phyloP scores from a whole-genome alignment of 257 asterid species.

The Linderniella brevidens region DNA sequence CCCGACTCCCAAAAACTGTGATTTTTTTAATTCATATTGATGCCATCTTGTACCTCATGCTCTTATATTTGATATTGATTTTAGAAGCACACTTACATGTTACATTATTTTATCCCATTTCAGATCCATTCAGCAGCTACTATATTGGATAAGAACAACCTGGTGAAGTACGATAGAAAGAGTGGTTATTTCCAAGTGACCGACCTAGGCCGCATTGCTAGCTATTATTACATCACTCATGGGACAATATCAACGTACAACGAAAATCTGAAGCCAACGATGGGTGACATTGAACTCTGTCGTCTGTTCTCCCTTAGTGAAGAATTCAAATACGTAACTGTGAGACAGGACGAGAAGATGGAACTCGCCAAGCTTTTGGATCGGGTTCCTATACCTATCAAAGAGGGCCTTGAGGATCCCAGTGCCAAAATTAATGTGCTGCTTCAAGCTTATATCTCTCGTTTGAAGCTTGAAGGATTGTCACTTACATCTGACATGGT shows the following conservation, averaged over 20 bases:
- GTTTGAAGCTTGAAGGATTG: conserved; percentile 50
- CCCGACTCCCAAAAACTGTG: no score
- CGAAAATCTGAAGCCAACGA: conserved; percentile 48
- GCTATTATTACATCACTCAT: conserved; percentile 39
- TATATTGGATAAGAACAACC: conserved; percentile 37
- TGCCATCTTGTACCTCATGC: no score
- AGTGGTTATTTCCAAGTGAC: conserved; percentile 57
- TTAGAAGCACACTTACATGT: no score
- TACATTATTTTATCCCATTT: conserved; percentile 1
- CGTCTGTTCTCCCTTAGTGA: conserved; percentile 50
- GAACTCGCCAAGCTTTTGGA: conserved; percentile 48
- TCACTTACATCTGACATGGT: conserved; percentile 53
- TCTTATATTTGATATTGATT: no score
- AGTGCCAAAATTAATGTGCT: conserved; percentile 48
- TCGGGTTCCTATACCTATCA: conserved; percentile 43
- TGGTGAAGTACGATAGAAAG: conserved; percentile 42
- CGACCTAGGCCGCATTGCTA: conserved; percentile 52
- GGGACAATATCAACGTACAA: conserved; percentile 43
- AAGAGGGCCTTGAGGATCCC: conserved; percentile 48
- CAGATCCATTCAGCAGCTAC: conserved; percentile 50
- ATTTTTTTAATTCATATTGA: no score
- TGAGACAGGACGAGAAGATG: conserved; percentile 53
- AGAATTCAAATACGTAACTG: conserved; percentile 40
- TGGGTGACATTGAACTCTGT: conserved; percentile 58
- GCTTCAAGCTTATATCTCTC: conserved; percentile 51